phyloP scores from a whole-genome alignment of 2,329 filamentous ascomycete genomes.

The Penicillium sp. region DNA sequence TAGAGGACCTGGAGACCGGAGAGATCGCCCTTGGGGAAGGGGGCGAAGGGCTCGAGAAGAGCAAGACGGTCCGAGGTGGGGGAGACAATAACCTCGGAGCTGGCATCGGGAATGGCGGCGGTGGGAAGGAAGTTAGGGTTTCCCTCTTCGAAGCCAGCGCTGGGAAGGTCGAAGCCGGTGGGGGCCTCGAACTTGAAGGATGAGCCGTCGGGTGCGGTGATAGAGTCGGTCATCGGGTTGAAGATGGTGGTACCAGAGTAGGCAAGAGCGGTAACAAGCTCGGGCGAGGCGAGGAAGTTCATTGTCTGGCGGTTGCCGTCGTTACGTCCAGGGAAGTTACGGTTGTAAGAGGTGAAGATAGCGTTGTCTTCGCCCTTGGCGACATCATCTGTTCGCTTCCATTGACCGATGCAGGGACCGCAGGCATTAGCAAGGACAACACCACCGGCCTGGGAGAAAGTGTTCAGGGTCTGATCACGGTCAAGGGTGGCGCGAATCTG shows the following conservation, averaged over 20 bases:
- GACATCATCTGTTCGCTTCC: conserved; percentile 86
- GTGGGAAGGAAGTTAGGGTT: conserved; percentile 73
- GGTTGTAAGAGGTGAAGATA: conserved; percentile 96
- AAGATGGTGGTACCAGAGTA: conserved; percentile 92
- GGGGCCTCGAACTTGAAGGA: conserved; percentile 84
- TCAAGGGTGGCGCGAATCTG: conserved; percentile 94
- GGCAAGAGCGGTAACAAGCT: conserved; percentile 93
- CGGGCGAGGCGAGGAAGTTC: conserved; percentile 97
- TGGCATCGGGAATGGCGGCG: conserved; percentile 70
- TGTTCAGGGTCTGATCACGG: conserved; percentile 80
- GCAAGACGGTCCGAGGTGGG: conserved; percentile 89
- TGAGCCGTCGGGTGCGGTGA: conserved; percentile 76
- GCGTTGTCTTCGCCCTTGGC: conserved; percentile 85
- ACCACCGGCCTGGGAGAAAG: conserved; percentile 83
- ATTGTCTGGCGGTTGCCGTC: conserved; percentile 95
- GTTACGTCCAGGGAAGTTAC: conserved; percentile 96
- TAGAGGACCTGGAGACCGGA: conserved; percentile 80
- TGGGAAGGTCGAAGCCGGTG: conserved; percentile 59
- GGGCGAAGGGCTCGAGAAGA: conserved; percentile 82
- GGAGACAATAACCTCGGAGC: conserved; percentile 72
- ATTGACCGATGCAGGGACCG: conserved; percentile 82
- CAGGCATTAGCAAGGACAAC: conserved; percentile 93
- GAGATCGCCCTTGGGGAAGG: conserved; percentile 78
- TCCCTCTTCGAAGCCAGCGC: conserved; percentile 78
- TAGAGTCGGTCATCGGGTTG: conserved; percentile 87